phyloP scores from a whole-genome alignment of 2,329 filamentous ascomycete species.

The Alternaria angustiovoidea region DNA sequence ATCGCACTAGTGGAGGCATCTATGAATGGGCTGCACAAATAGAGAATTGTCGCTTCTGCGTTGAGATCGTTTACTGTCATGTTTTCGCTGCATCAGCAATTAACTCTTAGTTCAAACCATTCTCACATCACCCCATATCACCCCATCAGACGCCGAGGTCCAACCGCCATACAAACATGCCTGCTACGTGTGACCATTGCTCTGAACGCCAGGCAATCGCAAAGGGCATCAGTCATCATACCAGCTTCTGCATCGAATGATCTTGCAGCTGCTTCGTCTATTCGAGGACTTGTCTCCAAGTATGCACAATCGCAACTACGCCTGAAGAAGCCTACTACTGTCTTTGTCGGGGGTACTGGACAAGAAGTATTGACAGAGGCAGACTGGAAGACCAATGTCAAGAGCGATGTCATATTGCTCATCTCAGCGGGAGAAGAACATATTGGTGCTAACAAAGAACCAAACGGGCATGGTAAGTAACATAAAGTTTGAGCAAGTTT shows the following conservation, averaged over 20 bases:
- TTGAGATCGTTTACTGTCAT: background rate
- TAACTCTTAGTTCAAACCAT: background rate
- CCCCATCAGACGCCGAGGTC: too few species aligned
- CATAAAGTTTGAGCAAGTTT: conserved; percentile 32
- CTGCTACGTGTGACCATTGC: conserved; percentile 41
- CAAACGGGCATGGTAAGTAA: conserved; percentile 24
- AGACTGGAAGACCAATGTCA: conserved; percentile 37
- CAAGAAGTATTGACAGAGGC: conserved; percentile 36
- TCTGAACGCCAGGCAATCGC: conserved; percentile 26
- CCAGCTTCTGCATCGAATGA: conserved; percentile 26
- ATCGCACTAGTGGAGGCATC: too few species aligned
- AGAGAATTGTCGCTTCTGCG: background rate
- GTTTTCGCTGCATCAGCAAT: background rate
- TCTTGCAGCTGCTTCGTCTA: conserved; percentile 27
- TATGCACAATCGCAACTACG: conserved; percentile 42
- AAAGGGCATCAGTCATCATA: conserved; percentile 28
- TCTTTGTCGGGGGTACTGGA: conserved; percentile 38
- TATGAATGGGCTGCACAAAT: too few species aligned
- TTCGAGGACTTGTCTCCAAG: conserved; percentile 38
- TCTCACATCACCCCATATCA: too few species aligned
- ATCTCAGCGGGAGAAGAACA: conserved; percentile 45
- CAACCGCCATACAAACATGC: conserved; percentile 1
- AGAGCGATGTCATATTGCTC: conserved; percentile 39
- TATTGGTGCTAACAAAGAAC: conserved; percentile 38
- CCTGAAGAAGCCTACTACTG: conserved; percentile 37